Evolutionary conservation across 1,139 yeast genomes (phyloP), one percentile per base, ranked within the genome.

Genomic region (Geotrichum histeridarum): DNA sequence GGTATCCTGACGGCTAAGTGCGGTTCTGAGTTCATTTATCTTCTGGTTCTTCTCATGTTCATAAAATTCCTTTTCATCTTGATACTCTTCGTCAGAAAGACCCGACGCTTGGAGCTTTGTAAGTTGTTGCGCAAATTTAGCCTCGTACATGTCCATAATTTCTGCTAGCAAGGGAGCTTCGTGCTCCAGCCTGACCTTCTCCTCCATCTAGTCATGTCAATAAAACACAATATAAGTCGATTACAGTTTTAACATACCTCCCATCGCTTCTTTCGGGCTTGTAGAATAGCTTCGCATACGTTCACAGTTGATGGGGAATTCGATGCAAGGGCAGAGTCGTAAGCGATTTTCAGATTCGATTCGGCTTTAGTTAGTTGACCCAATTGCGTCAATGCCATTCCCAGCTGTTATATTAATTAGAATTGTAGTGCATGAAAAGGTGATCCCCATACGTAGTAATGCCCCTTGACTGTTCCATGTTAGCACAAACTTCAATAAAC

Each of bases 291-390:
- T 51, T 66, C 64, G 62, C 63, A 44, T 62, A 70, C 61, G 51
- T 67, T 57, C 11, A 64, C 58, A 6, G 69, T 56, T 0, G 70
- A 66, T 3, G 69, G 63, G 7, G 70, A 64, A 27, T 58, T 54
- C 18, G 60, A 57, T 32, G 52, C 44, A 9, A 70, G 52, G 6
- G 73, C 69, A 33, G 63, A 47, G 6, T 64, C 62, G 57, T 74
- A 74, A 0, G 75, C 76, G 15, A 57, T 63, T 9, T 59, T 57
- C 31, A 73, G 54, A 45, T 69, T 63, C 6, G 61, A 56, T 53
- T 71, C 64, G 0, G 75, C 75, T 42, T 62, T 64, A 8, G 64
- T 64, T 2, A 66, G 62, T 9, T 68, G 59, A 12, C 61, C 65
- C 22, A 67, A 57, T 53, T 56, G 65, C 27, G 61, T 61, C 54